These are phyloP conservation scores for Immersiella caudata DNA, from an alignment of 495 filamentous ascomycete genomes.

Conservation along the genomic window DNA sequence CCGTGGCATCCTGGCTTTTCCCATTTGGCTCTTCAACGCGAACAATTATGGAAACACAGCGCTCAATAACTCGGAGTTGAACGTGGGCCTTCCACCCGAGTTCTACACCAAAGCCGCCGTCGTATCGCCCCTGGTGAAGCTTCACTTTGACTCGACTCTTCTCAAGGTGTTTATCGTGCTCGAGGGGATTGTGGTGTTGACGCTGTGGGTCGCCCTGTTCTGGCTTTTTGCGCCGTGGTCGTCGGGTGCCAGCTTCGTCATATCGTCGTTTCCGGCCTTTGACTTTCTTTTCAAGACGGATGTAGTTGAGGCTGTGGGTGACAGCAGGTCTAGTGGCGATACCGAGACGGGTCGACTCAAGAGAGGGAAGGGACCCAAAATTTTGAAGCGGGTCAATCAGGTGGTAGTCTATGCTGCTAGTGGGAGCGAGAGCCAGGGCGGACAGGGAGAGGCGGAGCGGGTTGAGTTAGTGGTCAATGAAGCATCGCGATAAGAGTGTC, in stretches of 20 bases:
- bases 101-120: slow-evolving; percentile 24
- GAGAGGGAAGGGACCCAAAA: no score
- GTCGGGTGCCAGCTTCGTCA: background rate
- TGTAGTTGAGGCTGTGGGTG: no score
- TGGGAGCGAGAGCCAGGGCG: no score
- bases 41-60: slow-evolving; percentile 24
- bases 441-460: no score
- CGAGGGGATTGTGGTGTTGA: background rate
- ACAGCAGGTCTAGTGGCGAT: no score
- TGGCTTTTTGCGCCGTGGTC: slow-evolving; percentile 5
- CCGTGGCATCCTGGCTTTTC: slow-evolving; percentile 26
- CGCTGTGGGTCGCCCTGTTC: background rate
- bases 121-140: slow-evolving; percentile 18
- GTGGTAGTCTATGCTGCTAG: no score
- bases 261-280: slow-evolving; percentile 6
- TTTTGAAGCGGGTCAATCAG: no score
- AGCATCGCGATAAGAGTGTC: no score
- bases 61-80: background rate
- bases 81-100: slow-evolving; percentile 9
- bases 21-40: slow-evolving; percentile 27
- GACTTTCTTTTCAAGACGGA: slow-evolving; percentile 14
- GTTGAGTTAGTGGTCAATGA: no score
- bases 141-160: slow-evolving; percentile 21
- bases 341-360: no score
- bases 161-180: background rate